Percentiles rank a stretch among this genome's conserved stretches.
Conservation (phyloP, 352 stramenopile species). For the Globisporangium canariense region DNA sequence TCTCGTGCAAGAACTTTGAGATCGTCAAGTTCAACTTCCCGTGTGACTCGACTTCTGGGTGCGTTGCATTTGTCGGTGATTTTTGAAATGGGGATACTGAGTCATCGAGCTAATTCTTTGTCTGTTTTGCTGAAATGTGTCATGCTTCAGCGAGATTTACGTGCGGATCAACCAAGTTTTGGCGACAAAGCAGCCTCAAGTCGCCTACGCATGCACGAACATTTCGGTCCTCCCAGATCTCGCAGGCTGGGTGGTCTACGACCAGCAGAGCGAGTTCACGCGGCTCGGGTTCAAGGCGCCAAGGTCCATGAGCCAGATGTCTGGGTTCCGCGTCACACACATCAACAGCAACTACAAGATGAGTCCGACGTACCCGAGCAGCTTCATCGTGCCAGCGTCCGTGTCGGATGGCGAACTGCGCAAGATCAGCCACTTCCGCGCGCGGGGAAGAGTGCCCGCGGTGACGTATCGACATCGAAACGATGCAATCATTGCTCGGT, state of each 20-base stretch:
- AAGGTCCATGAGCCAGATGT: conserved; percentile 31
- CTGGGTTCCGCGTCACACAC: conserved; percentile 58
- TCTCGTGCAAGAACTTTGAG: conserved; percentile 87
- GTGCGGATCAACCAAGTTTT: conserved; percentile 68
- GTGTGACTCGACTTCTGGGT: conserved; percentile 54
- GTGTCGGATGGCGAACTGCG: conserved; percentile 91
- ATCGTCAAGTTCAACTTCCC: conserved; percentile 79
- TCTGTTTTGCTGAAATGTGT: not conserved
- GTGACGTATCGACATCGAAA: conserved; percentile 91
- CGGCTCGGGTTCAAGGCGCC: conserved; percentile 51
- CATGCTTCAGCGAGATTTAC: conserved; percentile 42
- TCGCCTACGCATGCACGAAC: conserved; percentile 44
- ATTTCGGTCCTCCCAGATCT: conserved; percentile 36
- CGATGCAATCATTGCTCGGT: conserved; percentile 91
- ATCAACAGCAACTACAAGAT: conserved; percentile 83
- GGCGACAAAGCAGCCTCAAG: conserved; percentile 40
- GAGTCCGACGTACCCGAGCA: conserved; percentile 72
- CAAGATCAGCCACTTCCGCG: conserved; percentile 89
- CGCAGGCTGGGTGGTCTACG: conserved; percentile 52
- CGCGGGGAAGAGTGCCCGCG: conserved; percentile 88
- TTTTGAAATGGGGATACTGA: not conserved
- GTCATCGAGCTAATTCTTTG: not conserved
- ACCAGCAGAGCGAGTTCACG: conserved; percentile 53
- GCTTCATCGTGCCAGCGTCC: conserved; percentile 87
- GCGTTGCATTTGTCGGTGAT: conserved; percentile 4